Percentiles rank a stretch among this genome's conserved stretches.
Evolutionary conservation across 305 asterid genomes (phyloP).

Genomic region (Withania somnifera): DNA sequence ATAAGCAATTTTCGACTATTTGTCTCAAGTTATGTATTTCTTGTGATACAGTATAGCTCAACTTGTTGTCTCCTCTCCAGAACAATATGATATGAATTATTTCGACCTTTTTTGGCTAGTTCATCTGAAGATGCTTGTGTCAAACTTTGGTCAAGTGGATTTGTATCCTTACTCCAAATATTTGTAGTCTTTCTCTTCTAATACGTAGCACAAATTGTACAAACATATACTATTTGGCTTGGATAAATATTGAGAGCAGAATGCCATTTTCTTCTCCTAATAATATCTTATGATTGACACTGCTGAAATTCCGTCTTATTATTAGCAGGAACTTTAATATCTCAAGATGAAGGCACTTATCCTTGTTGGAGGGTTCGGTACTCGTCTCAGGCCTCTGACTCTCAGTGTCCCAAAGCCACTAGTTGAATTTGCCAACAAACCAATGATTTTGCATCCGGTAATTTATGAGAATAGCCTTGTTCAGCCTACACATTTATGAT

Average conservation of each 20-base stretch:
- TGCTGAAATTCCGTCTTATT: slow-evolving; percentile 1
- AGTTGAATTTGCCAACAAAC: slow-evolving; percentile 94
- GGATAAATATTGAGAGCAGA: slow-evolving; percentile 23
- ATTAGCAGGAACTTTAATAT: slow-evolving; percentile 4
- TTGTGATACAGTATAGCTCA: too few species aligned
- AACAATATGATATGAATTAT: too few species aligned
- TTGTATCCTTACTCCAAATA: background rate
- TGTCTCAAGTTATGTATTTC: too few species aligned
- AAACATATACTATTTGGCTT: slow-evolving; percentile 30
- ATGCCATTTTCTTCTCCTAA: slow-evolving; percentile 16
- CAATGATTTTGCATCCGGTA: slow-evolving; percentile 98
- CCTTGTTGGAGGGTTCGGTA: slow-evolving; percentile 97
- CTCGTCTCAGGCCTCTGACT: slow-evolving; percentile 89
- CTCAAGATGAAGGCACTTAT: slow-evolving; percentile 79
- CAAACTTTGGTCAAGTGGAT: slow-evolving; percentile 8
- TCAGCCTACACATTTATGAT: background rate
- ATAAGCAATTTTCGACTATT: background rate
- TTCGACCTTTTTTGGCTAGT: slow-evolving; percentile 17
- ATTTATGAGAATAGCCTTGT: background rate
- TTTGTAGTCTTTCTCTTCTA: background rate
- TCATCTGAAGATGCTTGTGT: slow-evolving; percentile 11
- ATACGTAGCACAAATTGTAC: slow-evolving; percentile 21
- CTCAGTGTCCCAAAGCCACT: slow-evolving; percentile 90
- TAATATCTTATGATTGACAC: background rate
- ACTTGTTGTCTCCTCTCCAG: too few species aligned